Evolutionary conservation across 208 protist genomes (phyloP), one percentile per base, ranked within the genome.

Genomic region (Crithidia bombi): DNA sequence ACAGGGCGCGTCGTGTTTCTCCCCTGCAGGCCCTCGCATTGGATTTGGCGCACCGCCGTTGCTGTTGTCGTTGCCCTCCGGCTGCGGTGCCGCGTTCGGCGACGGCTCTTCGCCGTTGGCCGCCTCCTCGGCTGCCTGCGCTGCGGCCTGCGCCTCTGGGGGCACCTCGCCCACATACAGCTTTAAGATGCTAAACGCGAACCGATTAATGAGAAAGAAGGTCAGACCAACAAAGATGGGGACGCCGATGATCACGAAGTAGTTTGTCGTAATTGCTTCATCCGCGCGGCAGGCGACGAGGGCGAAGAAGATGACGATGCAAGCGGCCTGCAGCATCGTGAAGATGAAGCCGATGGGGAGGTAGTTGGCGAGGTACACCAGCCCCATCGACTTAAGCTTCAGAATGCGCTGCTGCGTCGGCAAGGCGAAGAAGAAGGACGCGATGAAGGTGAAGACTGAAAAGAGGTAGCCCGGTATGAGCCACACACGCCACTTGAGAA

Each of bases 281-380:
- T 94, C 89, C 1, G 86, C 83, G 38, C 89, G 85, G 65, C 82
- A 90, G 2, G 83, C 82, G 28, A 90, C 80, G 19, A 94, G 78
- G 49, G 72, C 82, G 23, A 87, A 75, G 51, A 94, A 86, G 23
- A 81, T 46, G 7, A 77, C 54, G 10, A 85, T 26, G 54, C 67
- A 81, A 25, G 58, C 17, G 15, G 51, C 68, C 49, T 72, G 41
- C 21, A 94, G 5, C 12, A 91, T 12, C 26, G 41, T n/a, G 17
- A 90, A 25, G 14, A 79, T 25, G 65, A 80, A 87, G 14, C 44
- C 62, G 15, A 88, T n/a, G 15, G 56, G 70, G 21, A 58, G 21
- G 65, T 79, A 87, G 36, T 32, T 19, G 35, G 77, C 81, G 23
- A 89, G 50, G 0, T n/a, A 41, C 3, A 66, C 44, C 19, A 78